A percentile compares a stretch with the other conserved stretches of the same genome.
Conservation (phyloP, 1,284 basidiomycete genomes). For the Rhodofomes roseus region DNA sequence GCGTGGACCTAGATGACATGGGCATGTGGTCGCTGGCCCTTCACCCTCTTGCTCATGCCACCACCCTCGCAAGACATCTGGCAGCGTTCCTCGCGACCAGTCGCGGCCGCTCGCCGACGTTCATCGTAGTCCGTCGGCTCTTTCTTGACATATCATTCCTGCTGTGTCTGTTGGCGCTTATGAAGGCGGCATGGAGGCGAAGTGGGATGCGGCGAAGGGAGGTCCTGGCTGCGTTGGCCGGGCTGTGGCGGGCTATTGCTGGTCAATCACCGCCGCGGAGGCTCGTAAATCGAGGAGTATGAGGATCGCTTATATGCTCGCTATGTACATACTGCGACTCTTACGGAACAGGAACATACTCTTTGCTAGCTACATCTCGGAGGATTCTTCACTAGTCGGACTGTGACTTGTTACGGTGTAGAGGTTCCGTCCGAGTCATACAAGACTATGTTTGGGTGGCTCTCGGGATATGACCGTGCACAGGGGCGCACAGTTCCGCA, state of each 20-base stretch:
- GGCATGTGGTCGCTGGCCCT: slow-evolving; percentile 78
- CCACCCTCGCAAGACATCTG: slow-evolving; percentile 44
- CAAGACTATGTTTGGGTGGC: slow-evolving; percentile 44
- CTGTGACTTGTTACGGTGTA: slow-evolving; percentile 68
- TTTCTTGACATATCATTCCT: slow-evolving; percentile 74
- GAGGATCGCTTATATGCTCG: neutral
- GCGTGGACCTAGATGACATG: slow-evolving; percentile 58
- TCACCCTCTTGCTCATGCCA: slow-evolving; percentile 50
- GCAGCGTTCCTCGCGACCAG: slow-evolving; percentile 52
- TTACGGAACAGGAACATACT: neutral
- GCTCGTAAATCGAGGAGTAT: slow-evolving; percentile 45
- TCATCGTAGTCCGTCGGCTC: slow-evolving; percentile 63
- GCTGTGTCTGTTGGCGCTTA: slow-evolving; percentile 49
- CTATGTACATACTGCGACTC: neutral
- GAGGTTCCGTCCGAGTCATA: too few relatives aligned
- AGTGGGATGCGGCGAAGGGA: slow-evolving; percentile 67
- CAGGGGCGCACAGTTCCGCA: too few relatives aligned
- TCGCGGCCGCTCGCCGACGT: slow-evolving; percentile 57
- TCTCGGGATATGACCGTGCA: neutral
- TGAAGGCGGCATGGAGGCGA: slow-evolving; percentile 60
- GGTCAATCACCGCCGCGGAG: slow-evolving; percentile 47
- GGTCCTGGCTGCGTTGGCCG: slow-evolving; percentile 55
- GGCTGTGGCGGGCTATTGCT: slow-evolving; percentile 69
- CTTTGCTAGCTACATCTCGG: neutral
- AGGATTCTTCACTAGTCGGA: too few relatives aligned